Base-by-base conservation (phyloP, 192 early-diverging fungal species). In the Coemansia sp. region DNA sequence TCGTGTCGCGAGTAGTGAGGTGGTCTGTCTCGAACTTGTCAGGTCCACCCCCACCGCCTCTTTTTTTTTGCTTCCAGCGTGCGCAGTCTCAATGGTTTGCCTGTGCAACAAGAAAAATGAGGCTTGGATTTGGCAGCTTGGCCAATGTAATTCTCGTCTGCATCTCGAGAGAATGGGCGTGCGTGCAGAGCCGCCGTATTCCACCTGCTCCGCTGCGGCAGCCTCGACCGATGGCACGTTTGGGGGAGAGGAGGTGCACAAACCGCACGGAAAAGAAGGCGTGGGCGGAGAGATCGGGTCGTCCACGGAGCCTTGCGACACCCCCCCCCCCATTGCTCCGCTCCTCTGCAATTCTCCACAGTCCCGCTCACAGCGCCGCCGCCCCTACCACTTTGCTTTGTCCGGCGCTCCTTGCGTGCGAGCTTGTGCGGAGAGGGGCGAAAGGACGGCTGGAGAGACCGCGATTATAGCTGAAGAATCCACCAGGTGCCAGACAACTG, bases 261-360 rank as follows among this genome's bases (percentile, higher is more conserved):
- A 54, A 29, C 17, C 15, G 51, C 51, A 25, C 51, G 27, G 27
- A 54, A 54, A 32, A 54, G 47, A 46, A 46, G 47, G 47, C 24
- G 24, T 51, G 47, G 27, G 47, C 47, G 47, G 47, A 25, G 47
- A 27, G 51, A 54, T 54, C 51, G 51, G 51, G 51, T 54, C 51
- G 15, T 32, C 29, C 51, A 54, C 51, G 51, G 51, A 54, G 51
- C 51, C 51, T 54, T 54, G 51, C 29, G 29, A 54, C 51, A 54
- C 51, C 51, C 51, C 27, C 51, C 51, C 51, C 51, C 27, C 51
- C 51, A 54, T 54, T n/a, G 51, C 51, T 54, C 51, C 51, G 51
- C 51, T 54, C 6, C 51, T 31, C 51, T 54, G 51, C 7, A 12
- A 54, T 54, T 54, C 51, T 54, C 51, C 51, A 54, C 51, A 54